Conservation (phyloP, 2,329 filamentous ascomycete species). For the Penicillium sp. region DNA sequence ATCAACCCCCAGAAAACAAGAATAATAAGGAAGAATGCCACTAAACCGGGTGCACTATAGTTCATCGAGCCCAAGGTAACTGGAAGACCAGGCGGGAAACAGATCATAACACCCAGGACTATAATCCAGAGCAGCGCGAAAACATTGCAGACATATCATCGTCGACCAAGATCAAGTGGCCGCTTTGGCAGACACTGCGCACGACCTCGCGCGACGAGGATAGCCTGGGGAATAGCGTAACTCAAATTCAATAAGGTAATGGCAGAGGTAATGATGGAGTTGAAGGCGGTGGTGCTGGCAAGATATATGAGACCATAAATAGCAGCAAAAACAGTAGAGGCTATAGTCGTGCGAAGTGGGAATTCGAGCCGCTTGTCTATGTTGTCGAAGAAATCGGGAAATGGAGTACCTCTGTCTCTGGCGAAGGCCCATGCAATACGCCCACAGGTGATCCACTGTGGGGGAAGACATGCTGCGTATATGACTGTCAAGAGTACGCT, state of each 20-base stretch:
- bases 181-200: background rate
- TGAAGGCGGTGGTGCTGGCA: constrained; percentile 34
- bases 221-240: constrained; percentile 31
- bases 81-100: background rate
- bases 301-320: constrained; percentile 38
- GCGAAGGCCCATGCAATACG: constrained; percentile 38
- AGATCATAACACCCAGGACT: background rate
- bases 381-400: background rate
- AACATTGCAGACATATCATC: background rate
- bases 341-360: background rate
- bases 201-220: constrained; percentile 11
- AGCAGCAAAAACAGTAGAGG: constrained; percentile 25
- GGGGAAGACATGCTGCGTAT: constrained; percentile 26
- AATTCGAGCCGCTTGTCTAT: background rate
- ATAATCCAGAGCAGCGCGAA: background rate
- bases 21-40: constrained; percentile 11
- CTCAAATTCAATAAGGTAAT: constrained; percentile 33
- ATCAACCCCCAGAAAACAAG: constrained; percentile 13
- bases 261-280: constrained; percentile 35
- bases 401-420: constrained; percentile 30
- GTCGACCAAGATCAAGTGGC: background rate
- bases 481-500: constrained; percentile 16
- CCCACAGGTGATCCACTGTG: constrained; percentile 35
- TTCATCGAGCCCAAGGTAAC: background rate
- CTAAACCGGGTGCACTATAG: background rate